phyloP scores from a whole-genome alignment of 148 eudicot species.

The Persicaria tinctoria region DNA sequence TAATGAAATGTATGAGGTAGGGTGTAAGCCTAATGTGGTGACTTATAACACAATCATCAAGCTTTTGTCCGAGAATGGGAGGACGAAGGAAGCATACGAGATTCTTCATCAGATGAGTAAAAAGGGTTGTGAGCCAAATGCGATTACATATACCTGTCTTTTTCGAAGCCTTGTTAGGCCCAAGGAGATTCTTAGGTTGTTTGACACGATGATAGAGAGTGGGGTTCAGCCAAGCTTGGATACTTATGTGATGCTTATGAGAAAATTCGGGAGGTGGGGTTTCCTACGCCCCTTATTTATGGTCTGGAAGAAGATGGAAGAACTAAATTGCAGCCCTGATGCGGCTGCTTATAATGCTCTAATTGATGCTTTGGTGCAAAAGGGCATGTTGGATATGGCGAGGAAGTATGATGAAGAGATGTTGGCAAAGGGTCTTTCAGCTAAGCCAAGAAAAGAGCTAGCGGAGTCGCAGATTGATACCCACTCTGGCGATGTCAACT shows the following conservation, averaged over 20 bases:
- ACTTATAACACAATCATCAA: conserved; percentile 73
- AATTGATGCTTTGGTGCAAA: conserved; percentile 84
- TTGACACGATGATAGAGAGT: conserved; percentile 66
- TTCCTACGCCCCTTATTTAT: conserved; percentile 71
- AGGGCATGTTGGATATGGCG: conserved; percentile 87
- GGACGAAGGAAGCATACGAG: conserved; percentile 59
- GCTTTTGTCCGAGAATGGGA: conserved; percentile 77
- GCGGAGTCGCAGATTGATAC: conserved; percentile 27
- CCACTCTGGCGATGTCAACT: conserved; percentile 27
- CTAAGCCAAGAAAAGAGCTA: conserved; percentile 71
- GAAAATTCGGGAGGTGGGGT: conserved; percentile 95
- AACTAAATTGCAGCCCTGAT: conserved; percentile 78
- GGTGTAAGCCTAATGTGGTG: conserved; percentile 61
- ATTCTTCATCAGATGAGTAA: conserved; percentile 52
- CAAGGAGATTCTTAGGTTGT: conserved; percentile 57
- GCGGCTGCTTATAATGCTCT: conserved; percentile 81
- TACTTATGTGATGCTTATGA: conserved; percentile 88
- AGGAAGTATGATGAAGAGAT: conserved; percentile 79
- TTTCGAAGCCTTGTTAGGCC: conserved; percentile 75
- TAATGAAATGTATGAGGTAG: conserved; percentile 69
- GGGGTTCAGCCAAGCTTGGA: conserved; percentile 72
- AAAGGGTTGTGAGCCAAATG: conserved; percentile 62
- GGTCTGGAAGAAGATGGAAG: conserved; percentile 83
- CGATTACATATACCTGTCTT: conserved; percentile 62
- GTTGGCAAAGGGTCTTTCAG: conserved; percentile 78